Conservation (phyloP, 2,329 filamentous ascomycete species). For the Emydomyces testavorans region DNA sequence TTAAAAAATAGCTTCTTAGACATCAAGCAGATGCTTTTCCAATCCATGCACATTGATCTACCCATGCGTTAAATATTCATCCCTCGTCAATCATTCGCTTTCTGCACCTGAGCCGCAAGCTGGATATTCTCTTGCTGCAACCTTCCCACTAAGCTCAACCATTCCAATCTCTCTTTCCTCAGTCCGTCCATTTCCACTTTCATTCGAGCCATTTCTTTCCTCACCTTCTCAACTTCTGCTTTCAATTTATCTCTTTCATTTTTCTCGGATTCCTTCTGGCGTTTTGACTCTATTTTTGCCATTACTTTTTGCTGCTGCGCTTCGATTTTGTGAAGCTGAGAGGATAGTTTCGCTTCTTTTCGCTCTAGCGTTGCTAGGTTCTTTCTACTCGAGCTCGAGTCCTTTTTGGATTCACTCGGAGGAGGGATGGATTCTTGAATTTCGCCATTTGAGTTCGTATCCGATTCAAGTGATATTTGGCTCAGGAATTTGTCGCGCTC, state of each 20-base stretch:
- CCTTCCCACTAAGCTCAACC: constrained; percentile 42
- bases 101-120: constrained; percentile 23
- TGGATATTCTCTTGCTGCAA: constrained; percentile 48
- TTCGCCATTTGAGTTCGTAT: not conserved
- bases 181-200: constrained; percentile 40
- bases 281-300: constrained; percentile 30
- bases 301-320: constrained; percentile 31
- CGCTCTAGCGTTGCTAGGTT: constrained; percentile 23
- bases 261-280: constrained; percentile 31
- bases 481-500: constrained; percentile 1
- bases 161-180: constrained; percentile 40
- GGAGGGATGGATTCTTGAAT: not conserved
- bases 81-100: not conserved
- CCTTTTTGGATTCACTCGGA: constrained; percentile 19
- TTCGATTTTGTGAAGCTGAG: constrained; percentile 35
- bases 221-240: constrained; percentile 37
- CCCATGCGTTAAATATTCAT: not conserved
- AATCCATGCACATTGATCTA: not conserved
- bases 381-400: constrained; percentile 21
- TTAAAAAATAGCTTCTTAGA: not conserved
- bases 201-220: constrained; percentile 37
- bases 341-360: constrained; percentile 28
- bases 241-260: constrained; percentile 35
- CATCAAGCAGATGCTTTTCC: not conserved
- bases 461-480: not conserved